phyloP scores from a whole-genome alignment of 371 early-diverging fungal genomes.

The Batrachochytrium dendrobatidis region DNA sequence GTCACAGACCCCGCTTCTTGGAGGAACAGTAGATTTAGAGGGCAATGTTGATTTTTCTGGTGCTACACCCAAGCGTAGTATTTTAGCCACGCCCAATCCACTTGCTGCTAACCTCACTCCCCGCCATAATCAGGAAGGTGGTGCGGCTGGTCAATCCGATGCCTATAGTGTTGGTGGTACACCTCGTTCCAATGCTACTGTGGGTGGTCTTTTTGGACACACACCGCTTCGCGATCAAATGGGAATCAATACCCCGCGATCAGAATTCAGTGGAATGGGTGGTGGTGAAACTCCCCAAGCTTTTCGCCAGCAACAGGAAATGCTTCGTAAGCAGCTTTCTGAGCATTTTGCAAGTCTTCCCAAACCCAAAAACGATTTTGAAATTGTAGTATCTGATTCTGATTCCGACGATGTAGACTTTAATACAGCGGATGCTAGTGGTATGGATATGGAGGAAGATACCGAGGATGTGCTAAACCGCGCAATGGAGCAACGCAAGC shows the following conservation, averaged over 20 bases:
- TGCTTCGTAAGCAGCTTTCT: constrained; percentile 43
- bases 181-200: constrained; percentile 10
- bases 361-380: constrained; percentile 88
- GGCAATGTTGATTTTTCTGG: constrained; percentile 64
- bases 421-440: neutral
- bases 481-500: constrained; percentile 37
- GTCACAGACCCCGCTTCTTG: constrained; percentile 84
- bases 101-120: constrained; percentile 55
- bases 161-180: constrained; percentile 19
- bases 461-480: constrained; percentile 61
- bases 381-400: constrained; percentile 77
- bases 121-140: too few relatives aligned
- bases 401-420: constrained; percentile 33
- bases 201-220: constrained; percentile 10
- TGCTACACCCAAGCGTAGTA: constrained; percentile 51
- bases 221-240: constrained; percentile 53
- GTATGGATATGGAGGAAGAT: constrained; percentile 41
- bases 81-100: constrained; percentile 79
- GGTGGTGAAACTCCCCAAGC: constrained; percentile 31
- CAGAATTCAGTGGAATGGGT: constrained; percentile 13
- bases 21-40: constrained; percentile 55
- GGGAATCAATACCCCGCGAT: constrained; percentile 58
- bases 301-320: constrained; percentile 20
- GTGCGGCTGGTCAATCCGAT: constrained; percentile 16
- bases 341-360: constrained; percentile 64